Conservation (phyloP, 148 eudicot species). For the Chenopodium formosanum region DNA sequence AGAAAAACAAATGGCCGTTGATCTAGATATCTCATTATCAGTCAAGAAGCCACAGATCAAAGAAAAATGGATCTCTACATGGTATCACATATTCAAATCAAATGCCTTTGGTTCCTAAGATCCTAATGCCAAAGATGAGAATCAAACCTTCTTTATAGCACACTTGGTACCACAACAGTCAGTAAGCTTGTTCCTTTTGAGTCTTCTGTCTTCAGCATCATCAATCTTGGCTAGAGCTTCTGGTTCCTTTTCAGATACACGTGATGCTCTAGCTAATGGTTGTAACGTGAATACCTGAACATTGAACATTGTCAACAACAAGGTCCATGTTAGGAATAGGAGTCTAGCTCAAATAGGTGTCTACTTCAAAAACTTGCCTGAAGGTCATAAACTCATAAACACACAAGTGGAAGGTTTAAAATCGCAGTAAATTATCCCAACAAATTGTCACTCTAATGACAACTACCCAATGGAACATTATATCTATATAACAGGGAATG, state of each 20-base stretch:
- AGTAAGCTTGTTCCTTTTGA: constrained; percentile 25
- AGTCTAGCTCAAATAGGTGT: neutral
- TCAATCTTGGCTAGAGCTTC: constrained; percentile 37
- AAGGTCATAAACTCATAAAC: neutral
- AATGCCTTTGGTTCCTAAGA: neutral
- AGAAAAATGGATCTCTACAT: neutral
- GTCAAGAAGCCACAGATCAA: neutral
- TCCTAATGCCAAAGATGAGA: neutral
- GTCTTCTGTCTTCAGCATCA: constrained; percentile 28
- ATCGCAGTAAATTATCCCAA: neutral
- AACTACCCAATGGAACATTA: neutral
- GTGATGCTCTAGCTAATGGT: constrained; percentile 47
- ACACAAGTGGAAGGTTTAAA: neutral
- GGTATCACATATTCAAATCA: neutral
- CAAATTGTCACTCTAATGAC: neutral
- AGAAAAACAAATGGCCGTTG: neutral
- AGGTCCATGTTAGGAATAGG: neutral
- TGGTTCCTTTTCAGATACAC: constrained; percentile 33
- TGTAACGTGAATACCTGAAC: constrained; percentile 76
- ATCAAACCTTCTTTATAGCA: constrained; percentile 39
- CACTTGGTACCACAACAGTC: constrained; percentile 38
- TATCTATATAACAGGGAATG: too few species aligned
- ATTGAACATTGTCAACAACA: neutral
- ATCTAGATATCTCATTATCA: neutral
- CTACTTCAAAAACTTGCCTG: neutral